Base-by-base conservation (phyloP, 371 early-diverging fungal species). In the Encephalitozoon hellem region DNA sequence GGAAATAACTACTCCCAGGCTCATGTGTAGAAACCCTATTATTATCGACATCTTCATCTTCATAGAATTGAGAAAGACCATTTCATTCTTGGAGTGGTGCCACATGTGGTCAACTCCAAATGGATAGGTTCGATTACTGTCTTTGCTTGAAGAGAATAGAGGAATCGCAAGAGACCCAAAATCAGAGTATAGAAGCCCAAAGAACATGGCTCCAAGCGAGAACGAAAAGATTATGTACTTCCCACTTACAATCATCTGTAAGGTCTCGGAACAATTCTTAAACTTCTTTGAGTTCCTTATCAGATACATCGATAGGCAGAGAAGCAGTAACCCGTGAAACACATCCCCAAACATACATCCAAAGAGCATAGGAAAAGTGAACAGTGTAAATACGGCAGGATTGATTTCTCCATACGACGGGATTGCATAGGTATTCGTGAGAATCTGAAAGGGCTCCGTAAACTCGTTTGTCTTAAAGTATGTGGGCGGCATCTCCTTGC, bases 301-400 rank as follows among this genome's bases (percentile, higher is more conserved):
- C 95, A 77, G 90, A 89, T 21, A 88, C 70, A 95, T 84, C 78
- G 89, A 91, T 0, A 89, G 82, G 3, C 90, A 93, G 69, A 87
- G 81, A 23, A 91, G 78, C 6, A 92, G 76, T 67, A 93, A 80
- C 15, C 96, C 99, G 80, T 99, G 99, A 30, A 96, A 96, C 51
- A 96, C 88, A 87, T 99, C 99, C 73, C 97, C 97, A 89, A 97
- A 99, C 99, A 99, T 99, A 72, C 95, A 90, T 43, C 97, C 97
- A 87, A 97, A 97, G 69, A 97, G 82, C 86, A 97, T 96, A 18
- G 99, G 99, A 88, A 97, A 97, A 0, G 95, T 93, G 51, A 96
- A 91, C 28, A 93, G 85, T 0, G 94, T 93, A 81, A 96, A 97
- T 42, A 97, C 88, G 38, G 94, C 97, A 38, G 99, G 98, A 84